Evolutionary conservation across 495 filamentous ascomycete genomes (phyloP), one percentile per base, ranked within the genome.

Genomic region (Penicillium canescens): DNA sequence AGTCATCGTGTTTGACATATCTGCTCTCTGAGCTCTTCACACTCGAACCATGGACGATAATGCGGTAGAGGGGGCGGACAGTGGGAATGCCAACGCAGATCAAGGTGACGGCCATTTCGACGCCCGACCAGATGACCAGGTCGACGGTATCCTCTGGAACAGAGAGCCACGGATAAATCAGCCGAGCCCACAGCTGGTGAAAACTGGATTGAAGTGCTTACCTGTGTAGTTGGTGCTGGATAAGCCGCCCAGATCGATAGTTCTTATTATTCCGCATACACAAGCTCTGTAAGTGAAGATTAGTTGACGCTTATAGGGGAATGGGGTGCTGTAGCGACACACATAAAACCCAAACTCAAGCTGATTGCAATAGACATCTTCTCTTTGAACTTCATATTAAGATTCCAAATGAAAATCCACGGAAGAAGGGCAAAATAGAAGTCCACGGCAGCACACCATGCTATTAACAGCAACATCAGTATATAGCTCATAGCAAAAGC

Each of bases 361-460:
- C 60, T 63, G 37, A 59, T 54, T 0, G 60, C 60, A 5, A 63
- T 63, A 5, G 60, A 50, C 49, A 63, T 63, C 50, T 63, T 63
- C 21, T 63, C 56, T 33, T 59, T 60, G 38, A 59, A 57, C 12
- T 50, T 54, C 60, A 63, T 63, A 9, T 63, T 63, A 3, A 63
- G 45, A 34, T 59, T 56, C 60, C 60, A 63, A 31, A 64, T 57
- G 42, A 63, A 63, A 7, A 63, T 50, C 60, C 60, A 63, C 3
- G 60, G 60, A 24, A 63, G 56, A 16, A 60, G 28, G 11, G 60
- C 56, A 40, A 63, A 60, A 35, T 63, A 63, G 16, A 63, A 63
- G 34, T 63, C 60, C 39, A 63, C 60, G 2, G 36, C 60, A 16
- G 60, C 60, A 49, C 60, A 63, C 60, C 60, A 63, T 12, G 49